phyloP scores from a whole-genome alignment of 2,329 filamentous ascomycete genomes.

The Acarospora socialis region DNA sequence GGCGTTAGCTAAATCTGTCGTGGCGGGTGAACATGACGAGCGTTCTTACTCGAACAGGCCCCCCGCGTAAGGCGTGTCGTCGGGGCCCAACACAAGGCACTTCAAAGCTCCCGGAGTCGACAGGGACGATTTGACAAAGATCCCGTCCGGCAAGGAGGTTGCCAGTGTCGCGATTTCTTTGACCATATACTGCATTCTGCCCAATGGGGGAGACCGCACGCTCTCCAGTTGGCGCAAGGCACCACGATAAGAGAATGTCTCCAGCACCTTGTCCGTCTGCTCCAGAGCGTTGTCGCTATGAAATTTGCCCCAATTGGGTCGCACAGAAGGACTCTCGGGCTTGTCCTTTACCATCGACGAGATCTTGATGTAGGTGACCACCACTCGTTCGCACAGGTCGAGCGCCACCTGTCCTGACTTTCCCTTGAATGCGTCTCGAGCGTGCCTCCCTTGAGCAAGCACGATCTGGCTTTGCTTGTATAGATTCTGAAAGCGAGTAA shows the following conservation, averaged over 20 bases:
- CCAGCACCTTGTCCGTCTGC: too few species aligned
- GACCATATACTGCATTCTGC: constrained; percentile 36
- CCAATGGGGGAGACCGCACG: too few species aligned
- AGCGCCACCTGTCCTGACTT: constrained; percentile 20
- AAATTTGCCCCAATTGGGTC: too few species aligned
- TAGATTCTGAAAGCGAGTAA: constrained; percentile 18
- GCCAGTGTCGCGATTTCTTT: constrained; percentile 32
- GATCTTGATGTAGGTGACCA: constrained; percentile 18
- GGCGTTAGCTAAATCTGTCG: background rate
- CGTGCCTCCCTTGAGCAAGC: constrained; percentile 15
- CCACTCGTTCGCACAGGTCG: constrained; percentile 21
- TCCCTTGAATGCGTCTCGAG: constrained; percentile 13
- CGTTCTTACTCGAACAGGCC: constrained; percentile 36
- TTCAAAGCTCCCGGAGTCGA: constrained; percentile 38
- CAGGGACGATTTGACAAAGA: constrained; percentile 34
- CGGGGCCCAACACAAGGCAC: constrained; percentile 35
- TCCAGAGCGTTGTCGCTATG: too few species aligned
- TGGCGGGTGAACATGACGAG: background rate
- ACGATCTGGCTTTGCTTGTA: constrained; percentile 22
- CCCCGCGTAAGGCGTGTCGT: constrained; percentile 38
- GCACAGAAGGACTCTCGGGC: too few species aligned
- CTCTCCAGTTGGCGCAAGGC: too few species aligned
- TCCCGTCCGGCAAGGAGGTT: constrained; percentile 35
- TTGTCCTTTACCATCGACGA: too few species aligned
- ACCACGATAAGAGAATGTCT: too few species aligned